phyloP scores from a whole-genome alignment of 805 yeast genomes.

The Cyberlindnera japonica region DNA sequence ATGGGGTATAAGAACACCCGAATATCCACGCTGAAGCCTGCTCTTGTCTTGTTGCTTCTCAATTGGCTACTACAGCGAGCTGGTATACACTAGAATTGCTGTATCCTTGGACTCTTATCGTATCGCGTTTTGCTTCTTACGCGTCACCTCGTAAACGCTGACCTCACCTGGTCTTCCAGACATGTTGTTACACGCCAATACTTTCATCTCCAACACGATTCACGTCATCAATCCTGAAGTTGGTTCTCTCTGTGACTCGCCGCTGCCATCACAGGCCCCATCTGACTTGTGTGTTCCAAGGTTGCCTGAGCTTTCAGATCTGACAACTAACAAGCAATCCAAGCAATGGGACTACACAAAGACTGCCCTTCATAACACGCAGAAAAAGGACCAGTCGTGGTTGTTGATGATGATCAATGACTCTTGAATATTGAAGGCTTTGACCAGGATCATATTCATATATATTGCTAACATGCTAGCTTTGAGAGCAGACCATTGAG shows the following conservation, averaged over 20 bases:
- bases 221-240: slow-evolving; percentile 18
- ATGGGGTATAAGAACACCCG: not conserved
- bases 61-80: too few relatives aligned
- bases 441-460: too few relatives aligned
- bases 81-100: too few relatives aligned
- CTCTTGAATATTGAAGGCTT: slow-evolving; percentile 11
- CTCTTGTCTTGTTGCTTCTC: not conserved
- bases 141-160: too few relatives aligned
- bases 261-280: too few relatives aligned
- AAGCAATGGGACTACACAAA: slow-evolving; percentile 3
- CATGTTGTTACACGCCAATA: slow-evolving; percentile 22
- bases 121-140: too few relatives aligned
- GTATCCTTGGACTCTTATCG: too few relatives aligned
- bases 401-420: slow-evolving; percentile 24
- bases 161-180: too few relatives aligned
- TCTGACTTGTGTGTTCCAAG: too few relatives aligned
- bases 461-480: too few relatives aligned
- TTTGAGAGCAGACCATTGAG: too few relatives aligned
- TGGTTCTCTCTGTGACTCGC: slow-evolving; percentile 16
- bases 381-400: slow-evolving; percentile 27
- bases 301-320: slow-evolving; percentile 1
- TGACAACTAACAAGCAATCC: not conserved
- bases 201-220: slow-evolving; percentile 22
- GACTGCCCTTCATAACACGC: slow-evolving; percentile 8
- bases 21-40: not conserved